Evolutionary conservation across 2,329 filamentous ascomycete species (phyloP).

Genomic region (Aspergillus sp.): DNA sequence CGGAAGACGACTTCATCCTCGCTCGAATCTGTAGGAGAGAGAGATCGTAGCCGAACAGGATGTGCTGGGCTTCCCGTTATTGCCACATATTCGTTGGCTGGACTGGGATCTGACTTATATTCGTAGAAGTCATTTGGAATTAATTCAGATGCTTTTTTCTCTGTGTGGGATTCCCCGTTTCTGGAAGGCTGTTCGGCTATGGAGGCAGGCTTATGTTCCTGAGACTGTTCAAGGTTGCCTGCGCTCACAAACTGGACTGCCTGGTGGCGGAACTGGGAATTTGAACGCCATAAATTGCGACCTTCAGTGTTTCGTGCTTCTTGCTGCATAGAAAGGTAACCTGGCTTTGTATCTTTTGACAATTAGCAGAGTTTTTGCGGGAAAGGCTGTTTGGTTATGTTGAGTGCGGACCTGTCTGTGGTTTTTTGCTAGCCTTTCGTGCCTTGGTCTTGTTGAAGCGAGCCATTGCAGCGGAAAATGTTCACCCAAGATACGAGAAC

Average conservation of each 20-base stretch:
- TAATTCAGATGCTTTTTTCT: background rate
- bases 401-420: background rate
- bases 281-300: slow-evolving; percentile 49
- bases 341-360: slow-evolving; percentile 19
- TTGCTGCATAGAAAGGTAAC: slow-evolving; percentile 51
- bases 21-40: slow-evolving; percentile 58
- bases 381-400: slow-evolving; percentile 1
- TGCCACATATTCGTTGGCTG: background rate
- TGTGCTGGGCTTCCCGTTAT: slow-evolving; percentile 20
- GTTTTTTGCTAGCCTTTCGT: slow-evolving; percentile 10
- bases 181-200: background rate
- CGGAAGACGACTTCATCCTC: slow-evolving; percentile 59
- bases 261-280: slow-evolving; percentile 55
- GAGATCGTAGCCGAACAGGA: slow-evolving; percentile 28
- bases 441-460: slow-evolving; percentile 19
- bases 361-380: slow-evolving; percentile 9
- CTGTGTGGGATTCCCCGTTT: background rate
- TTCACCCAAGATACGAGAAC: background rate
- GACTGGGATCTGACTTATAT: background rate
- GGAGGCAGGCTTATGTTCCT: slow-evolving; percentile 12
- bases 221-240: slow-evolving; percentile 46
- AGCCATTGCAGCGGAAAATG: slow-evolving; percentile 13
- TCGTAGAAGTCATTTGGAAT: slow-evolving; percentile 8
- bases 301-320: slow-evolving; percentile 59
- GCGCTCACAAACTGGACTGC: slow-evolving; percentile 62